Evolutionary conservation across 176 grass and related monocot genomes (phyloP).

Genomic region (Triticum timopheevii): DNA sequence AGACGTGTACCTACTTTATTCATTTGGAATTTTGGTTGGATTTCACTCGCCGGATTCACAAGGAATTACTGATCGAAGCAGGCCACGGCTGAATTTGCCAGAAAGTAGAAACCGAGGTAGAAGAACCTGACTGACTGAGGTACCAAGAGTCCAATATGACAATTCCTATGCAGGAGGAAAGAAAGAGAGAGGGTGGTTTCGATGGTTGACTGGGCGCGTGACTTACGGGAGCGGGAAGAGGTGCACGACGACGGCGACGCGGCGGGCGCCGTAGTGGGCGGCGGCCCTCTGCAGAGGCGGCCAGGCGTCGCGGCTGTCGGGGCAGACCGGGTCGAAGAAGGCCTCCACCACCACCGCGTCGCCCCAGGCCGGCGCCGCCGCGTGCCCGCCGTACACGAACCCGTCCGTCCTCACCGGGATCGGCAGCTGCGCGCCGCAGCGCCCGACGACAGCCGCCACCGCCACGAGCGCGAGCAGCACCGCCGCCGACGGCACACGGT

Average conservation of each 20-base stretch:
- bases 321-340: constrained; percentile 77
- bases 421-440: constrained; percentile 54
- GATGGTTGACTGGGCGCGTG: neutral
- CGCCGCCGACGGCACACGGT: neutral
- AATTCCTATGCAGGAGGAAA: too few species aligned
- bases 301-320: constrained; percentile 84
- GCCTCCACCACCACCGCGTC: constrained; percentile 77
- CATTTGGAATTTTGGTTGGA: too few species aligned
- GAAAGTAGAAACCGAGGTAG: too few species aligned
- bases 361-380: constrained; percentile 40
- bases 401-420: constrained; percentile 73
- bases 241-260: neutral
- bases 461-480: neutral
- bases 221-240: neutral
- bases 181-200: too few species aligned
- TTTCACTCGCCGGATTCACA: too few species aligned
- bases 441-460: neutral
- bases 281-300: constrained; percentile 59
- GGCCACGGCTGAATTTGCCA: too few species aligned
- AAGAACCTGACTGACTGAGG: too few species aligned
- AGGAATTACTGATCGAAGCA: too few species aligned
- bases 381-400: constrained; percentile 51
- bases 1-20: too few species aligned
- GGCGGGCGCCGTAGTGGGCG: constrained; percentile 33
- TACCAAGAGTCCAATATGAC: too few species aligned